Conservation (phyloP, 2,329 filamentous ascomycete species). For the Cladosporium phlei region DNA sequence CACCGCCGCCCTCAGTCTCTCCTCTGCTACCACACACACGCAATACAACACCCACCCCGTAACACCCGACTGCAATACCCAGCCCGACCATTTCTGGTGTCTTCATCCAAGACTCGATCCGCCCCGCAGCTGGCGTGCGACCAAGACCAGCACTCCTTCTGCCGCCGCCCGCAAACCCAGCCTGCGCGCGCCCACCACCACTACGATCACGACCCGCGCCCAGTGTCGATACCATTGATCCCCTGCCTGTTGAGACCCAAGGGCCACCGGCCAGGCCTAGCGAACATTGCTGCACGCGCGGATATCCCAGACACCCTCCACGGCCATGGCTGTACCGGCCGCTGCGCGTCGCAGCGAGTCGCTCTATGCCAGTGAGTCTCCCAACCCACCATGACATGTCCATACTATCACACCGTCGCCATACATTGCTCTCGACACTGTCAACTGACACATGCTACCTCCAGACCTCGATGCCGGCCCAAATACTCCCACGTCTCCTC, state of each 20-base stretch:
- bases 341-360: conserved; percentile 23
- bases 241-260: background rate
- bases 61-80: background rate
- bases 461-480: conserved; percentile 14
- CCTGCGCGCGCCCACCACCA: conserved; percentile 2
- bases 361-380: conserved; percentile 18
- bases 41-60: background rate
- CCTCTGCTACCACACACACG: background rate
- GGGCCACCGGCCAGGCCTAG: background rate
- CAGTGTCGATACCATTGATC: background rate
- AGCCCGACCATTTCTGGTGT: no score
- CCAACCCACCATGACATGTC: no score
- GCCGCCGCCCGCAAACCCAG: conserved; percentile 12
- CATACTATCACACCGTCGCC: background rate
- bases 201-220: background rate
- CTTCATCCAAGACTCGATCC: no score
- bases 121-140: conserved; percentile 5
- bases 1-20: background rate
- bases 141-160: no score
- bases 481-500: conserved; percentile 4
- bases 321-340: conserved; percentile 23
- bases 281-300: no score
- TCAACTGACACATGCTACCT: conserved; percentile 4
- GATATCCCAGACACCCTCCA: background rate
- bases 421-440: background rate